Evolutionary conservation across 2,329 filamentous ascomycete genomes (phyloP).

Genomic region (Cladosporium sphaerospermum): DNA sequence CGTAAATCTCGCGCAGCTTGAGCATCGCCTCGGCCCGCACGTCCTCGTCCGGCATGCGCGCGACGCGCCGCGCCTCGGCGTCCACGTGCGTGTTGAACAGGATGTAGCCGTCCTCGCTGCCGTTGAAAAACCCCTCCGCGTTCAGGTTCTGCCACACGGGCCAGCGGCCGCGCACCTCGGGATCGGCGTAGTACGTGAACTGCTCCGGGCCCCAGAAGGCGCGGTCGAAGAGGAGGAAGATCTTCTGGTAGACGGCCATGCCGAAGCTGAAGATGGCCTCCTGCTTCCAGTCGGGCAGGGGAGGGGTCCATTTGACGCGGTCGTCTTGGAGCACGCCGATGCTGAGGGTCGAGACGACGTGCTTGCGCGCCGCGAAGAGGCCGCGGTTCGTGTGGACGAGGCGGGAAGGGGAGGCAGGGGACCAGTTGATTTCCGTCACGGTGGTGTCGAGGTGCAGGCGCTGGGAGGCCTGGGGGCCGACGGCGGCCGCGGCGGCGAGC

Average conservation of each 20-base stretch:
- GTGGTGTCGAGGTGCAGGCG: slow-evolving; percentile 8
- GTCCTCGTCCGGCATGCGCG: slow-evolving; percentile 52
- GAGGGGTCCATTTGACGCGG: slow-evolving; percentile 51
- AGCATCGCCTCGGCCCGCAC: slow-evolving; percentile 53
- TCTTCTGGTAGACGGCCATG: slow-evolving; percentile 69
- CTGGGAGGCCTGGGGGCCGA: not conserved
- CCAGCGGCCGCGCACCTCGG: slow-evolving; percentile 46
- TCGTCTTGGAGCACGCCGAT: slow-evolving; percentile 62
- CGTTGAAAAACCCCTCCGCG: slow-evolving; percentile 47
- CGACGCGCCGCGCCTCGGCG: slow-evolving; percentile 51
- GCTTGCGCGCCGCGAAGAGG: slow-evolving; percentile 36
- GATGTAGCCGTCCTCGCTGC: slow-evolving; percentile 51
- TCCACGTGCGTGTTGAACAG: slow-evolving; percentile 59
- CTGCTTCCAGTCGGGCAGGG: slow-evolving; percentile 58
- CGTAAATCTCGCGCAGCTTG: slow-evolving; percentile 58
- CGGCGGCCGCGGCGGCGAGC: not conserved
- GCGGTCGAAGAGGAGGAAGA: slow-evolving; percentile 63
- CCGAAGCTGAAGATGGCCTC: slow-evolving; percentile 57
- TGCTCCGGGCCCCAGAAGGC: slow-evolving; percentile 58
- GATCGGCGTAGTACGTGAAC: slow-evolving; percentile 49
- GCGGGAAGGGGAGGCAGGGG: slow-evolving; percentile 14
- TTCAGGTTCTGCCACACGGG: slow-evolving; percentile 61
- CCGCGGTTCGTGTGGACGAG: slow-evolving; percentile 23
- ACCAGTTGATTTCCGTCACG: slow-evolving; percentile 5
- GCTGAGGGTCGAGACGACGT: slow-evolving; percentile 62